These are phyloP conservation scores for Waltergamsia citrina DNA, from an alignment of 2,329 filamentous ascomycete species.

Conservation along the genomic window DNA sequence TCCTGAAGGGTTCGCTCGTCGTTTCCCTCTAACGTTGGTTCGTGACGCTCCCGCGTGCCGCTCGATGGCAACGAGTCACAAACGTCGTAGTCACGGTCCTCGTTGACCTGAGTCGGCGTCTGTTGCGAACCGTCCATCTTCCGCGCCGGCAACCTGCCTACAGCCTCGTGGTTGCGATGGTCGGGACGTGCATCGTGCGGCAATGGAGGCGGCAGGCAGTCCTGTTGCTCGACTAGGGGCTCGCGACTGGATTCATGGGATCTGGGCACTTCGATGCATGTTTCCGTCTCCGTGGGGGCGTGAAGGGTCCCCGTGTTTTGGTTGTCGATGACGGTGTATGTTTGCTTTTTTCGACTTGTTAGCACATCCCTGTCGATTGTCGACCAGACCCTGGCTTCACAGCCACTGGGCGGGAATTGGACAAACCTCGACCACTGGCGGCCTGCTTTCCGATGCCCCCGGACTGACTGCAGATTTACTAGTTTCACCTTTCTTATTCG, in stretches of 20 bases:
- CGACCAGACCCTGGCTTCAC: no score
- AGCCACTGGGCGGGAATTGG: background rate
- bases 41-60: conserved; percentile 12
- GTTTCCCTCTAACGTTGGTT: conserved; percentile 6
- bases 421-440: background rate
- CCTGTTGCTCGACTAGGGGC: background rate
- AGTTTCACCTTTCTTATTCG: no score
- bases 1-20: conserved; percentile 28
- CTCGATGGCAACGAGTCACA: conserved; percentile 14
- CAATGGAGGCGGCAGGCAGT: background rate
- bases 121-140: conserved; percentile 39
- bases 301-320: background rate
- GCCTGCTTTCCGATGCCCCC: background rate
- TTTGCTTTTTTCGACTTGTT: conserved; percentile 5
- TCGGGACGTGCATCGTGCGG: background rate
- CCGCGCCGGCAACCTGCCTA: conserved; percentile 5
- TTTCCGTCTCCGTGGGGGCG: background rate
- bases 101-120: conserved; percentile 47
- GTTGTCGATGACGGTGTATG: conserved; percentile 1
- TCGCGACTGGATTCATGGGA: background rate
- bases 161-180: background rate
- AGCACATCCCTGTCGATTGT: conserved; percentile 4
- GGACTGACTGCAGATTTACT: no score
- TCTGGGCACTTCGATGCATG: conserved; percentile 1
- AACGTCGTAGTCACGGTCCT: conserved; percentile 44